phyloP scores from a whole-genome alignment of 2,329 filamentous ascomycete species.

The Monosporascus ibericus region DNA sequence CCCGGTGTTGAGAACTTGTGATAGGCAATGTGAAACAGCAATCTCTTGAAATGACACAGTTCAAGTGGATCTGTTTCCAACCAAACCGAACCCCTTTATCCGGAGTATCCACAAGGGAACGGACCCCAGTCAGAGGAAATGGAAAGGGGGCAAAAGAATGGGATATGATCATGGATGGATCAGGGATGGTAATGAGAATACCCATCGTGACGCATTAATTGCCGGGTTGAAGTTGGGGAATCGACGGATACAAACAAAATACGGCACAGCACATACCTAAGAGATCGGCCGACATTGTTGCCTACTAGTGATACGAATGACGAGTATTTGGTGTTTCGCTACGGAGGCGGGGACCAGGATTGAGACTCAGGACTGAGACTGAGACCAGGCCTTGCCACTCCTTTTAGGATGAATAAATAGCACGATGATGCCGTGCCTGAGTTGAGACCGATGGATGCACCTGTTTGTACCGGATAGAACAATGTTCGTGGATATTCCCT shows the following conservation, averaged over 20 bases:
- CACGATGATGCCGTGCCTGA: not conserved
- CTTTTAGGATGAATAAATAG: not conserved
- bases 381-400: not conserved
- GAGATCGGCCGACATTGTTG: not conserved
- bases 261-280: not conserved
- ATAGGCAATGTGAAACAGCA: conserved; percentile 40
- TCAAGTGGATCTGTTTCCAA: conserved; percentile 29
- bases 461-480: not conserved
- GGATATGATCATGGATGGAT: too few species aligned
- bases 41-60: conserved; percentile 40
- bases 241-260: not conserved
- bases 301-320: not conserved
- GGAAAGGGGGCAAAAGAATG: not conserved
- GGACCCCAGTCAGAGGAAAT: not conserved
- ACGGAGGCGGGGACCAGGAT: not conserved
- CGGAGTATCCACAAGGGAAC: not conserved
- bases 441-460: not conserved
- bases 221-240: not conserved
- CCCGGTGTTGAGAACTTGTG: conserved; percentile 10
- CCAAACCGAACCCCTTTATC: conserved; percentile 1
- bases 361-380: not conserved
- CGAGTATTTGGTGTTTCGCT: not conserved
- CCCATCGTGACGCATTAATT: not conserved
- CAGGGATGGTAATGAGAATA: too few species aligned
- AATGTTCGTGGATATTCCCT: not conserved